These are phyloP conservation scores for Mycogone perniciosa DNA, from an alignment of 2,329 filamentous ascomycete species.

Conservation along the genomic window DNA sequence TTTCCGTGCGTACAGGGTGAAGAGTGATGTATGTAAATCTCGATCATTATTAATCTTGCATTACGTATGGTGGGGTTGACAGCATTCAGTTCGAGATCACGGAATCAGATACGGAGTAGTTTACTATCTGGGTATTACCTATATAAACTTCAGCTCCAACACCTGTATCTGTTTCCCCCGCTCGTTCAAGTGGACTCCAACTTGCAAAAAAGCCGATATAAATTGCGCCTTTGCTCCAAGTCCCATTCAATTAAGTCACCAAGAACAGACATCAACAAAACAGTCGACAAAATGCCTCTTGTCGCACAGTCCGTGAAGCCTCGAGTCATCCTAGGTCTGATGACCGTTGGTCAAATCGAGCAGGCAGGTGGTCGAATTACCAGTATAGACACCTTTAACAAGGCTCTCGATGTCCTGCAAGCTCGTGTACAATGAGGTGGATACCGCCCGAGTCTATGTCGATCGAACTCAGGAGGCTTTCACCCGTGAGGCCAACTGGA, in stretches of 20 bases:
- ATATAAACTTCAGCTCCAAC: background rate
- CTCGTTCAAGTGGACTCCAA: background rate
- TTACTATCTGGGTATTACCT: background rate
- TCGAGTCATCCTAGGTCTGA: conserved; percentile 74
- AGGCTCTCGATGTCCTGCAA: conserved; percentile 68
- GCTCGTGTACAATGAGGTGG: conserved; percentile 72
- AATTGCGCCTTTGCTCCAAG: no score
- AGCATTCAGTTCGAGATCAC: no score
- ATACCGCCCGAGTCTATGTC: conserved; percentile 73
- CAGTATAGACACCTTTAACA: conserved; percentile 57
- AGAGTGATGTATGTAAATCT: no score
- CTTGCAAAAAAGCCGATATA: no score
- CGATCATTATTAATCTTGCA: no score
- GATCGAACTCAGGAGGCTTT: conserved; percentile 71
- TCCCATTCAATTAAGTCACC: no score
- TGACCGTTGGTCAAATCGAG: conserved; percentile 71
- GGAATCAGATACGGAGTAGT: background rate
- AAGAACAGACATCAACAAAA: background rate
- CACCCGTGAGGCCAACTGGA: conserved; percentile 68
- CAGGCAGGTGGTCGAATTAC: conserved; percentile 64
- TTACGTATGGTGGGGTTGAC: no score
- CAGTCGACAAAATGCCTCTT: conserved; percentile 38
- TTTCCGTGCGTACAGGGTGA: no score
- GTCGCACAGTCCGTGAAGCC: conserved; percentile 44
- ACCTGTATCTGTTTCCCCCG: background rate